Evolutionary conservation across 768 basidiomycete species (phyloP), one percentile per base, ranked within the genome.

Genomic region (Russula earlei): DNA sequence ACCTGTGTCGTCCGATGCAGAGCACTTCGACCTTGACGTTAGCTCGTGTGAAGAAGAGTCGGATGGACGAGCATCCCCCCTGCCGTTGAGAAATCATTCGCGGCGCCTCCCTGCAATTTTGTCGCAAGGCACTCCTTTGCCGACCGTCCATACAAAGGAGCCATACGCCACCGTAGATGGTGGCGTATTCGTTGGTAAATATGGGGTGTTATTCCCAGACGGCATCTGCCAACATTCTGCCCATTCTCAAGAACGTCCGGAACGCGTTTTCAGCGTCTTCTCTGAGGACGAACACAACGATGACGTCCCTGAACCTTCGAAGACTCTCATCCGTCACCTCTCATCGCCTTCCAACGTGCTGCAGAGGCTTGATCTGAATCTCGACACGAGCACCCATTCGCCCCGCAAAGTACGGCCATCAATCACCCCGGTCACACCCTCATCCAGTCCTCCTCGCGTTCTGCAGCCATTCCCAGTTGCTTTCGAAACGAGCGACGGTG

Each of bases 11-110:
- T n/a, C 41, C 5, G 52, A 54, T 38, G 52, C 27, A 4, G 57
- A 58, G 22, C 25, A n/a, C 20, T 58, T 54, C 20, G 52, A 58
- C 20, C 47, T 58, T 19, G 20, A 58, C n/a, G 57, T 54, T 6
- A 54, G 52, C 27, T 49, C 57, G 14, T 48, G 41, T 4, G 14
- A 10, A 22, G 55, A 38, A 29, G 57, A 49, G 40, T 42, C 40
- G 11, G 25, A 54, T 31, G 43, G 11, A 37, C 25, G 40, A 29
- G 17, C 25, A 14, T 49, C 52, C 12, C 34, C 34, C 6, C 10
- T 20, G 10, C 51, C 46, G 20, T 14, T 12, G 25, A 34, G 24
- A 33, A 9, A 24, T 33, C 38, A 22, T 12, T 42, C n/a, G 19
- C 47, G 33, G 14, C 36, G 34, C 5, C 41, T 15, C 10, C 47